phyloP scores from a whole-genome alignment of 164 flowering plant genomes.

The Akebia trifoliata region DNA sequence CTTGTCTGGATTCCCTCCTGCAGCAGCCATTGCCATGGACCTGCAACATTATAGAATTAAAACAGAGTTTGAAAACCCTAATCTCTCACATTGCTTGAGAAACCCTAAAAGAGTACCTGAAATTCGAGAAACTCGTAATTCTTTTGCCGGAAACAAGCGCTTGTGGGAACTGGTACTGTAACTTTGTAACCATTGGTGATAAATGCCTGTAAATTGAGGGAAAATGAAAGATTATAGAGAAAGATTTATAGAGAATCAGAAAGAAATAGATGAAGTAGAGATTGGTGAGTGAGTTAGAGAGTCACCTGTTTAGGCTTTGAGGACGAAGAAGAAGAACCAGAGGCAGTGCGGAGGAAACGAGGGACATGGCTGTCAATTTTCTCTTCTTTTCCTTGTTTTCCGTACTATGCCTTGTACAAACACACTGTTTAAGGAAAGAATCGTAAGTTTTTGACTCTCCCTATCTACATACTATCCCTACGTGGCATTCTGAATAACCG shows the following conservation, averaged over 20 bases:
- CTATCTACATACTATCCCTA: no score
- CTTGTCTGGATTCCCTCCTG: conserved; percentile 32
- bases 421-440: no score
- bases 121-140: conserved; percentile 1
- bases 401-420: not conserved
- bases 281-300: not conserved
- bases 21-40: conserved; percentile 21
- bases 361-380: conserved; percentile 12
- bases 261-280: not conserved
- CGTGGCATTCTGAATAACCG: no score
- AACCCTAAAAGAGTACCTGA: conserved; percentile 9
- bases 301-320: conserved; percentile 15
- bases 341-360: conserved; percentile 16
- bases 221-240: not conserved
- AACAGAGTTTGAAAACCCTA: not conserved
- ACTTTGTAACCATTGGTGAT: not conserved
- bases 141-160: not conserved
- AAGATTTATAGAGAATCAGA: not conserved
- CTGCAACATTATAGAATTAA: conserved; percentile 1
- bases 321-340: conserved; percentile 3
- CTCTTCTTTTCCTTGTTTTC: not conserved
- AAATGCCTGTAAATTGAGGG: conserved; percentile 7
- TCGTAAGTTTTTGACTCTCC: no score
- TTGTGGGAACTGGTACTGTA: conserved; percentile 1
- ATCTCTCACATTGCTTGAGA: not conserved